Evolutionary conservation across 495 filamentous ascomycete genomes (phyloP), one percentile per base, ranked within the genome.

Genomic region (Bathelium albidoporum): DNA sequence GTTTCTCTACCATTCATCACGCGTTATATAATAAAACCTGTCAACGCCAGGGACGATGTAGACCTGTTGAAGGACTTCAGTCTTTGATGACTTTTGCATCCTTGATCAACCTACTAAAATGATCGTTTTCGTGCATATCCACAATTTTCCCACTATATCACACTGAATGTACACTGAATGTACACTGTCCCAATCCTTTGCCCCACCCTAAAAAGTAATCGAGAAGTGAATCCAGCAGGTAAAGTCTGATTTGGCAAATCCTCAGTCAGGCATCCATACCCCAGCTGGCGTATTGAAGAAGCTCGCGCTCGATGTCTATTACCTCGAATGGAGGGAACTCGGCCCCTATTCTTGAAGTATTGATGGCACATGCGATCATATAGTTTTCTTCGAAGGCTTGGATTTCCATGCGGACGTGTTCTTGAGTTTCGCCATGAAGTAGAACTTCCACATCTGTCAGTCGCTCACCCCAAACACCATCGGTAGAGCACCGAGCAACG

Each of bases 341-440:
- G 31, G 63, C 52, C 20, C 61, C 61, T 31, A 68, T 43, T 44
- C 49, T 65, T 26, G 39, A 65, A 29, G 72, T 72, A 64, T 74
- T 72, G 28, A 78, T 77, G 9, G 84, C 82, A 34, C 80, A 82
- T 14, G 79, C 83, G 66, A 89, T 73, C 67, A 89, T 81, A 66
- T 83, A 89, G 62, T 86, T 77, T 59, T 78, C 69, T 68, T 83
- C 83, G 69, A 86, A 83, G 0, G 82, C 80, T 45, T 81, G 74
- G 26, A 89, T 75, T 65, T 87, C 83, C 67, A 89, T 76, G 66
- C 74, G 71, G 18, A 87, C 81, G n/a, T n/a, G n/a, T 72, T 85
- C 76, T 29, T 77, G 70, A 26, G 87, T 74, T 44, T 63, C 63
- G 16, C 78, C 78, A 58, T 81, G 72, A 39, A 85, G 72, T 65